Evolutionary conservation across 805 yeast genomes (phyloP).

Genomic region (Wickerhamiella azymoides): DNA sequence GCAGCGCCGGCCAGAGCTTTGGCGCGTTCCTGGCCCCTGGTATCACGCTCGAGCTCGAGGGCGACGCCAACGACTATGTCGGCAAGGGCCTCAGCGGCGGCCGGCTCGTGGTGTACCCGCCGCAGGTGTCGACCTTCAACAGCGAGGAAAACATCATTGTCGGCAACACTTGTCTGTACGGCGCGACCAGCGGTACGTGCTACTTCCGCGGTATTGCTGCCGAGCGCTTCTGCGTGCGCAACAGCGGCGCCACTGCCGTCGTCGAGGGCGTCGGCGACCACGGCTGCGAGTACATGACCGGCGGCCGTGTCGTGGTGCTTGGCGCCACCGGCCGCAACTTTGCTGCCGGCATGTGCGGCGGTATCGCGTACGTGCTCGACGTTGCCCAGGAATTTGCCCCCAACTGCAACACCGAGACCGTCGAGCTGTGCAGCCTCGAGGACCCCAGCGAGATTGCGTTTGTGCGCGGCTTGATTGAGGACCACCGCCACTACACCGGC

Average conservation of each 20-base stretch:
- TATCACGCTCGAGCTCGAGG: slow-evolving; percentile 85
- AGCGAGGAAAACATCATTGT: slow-evolving; percentile 93
- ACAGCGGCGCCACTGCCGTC: slow-evolving; percentile 95
- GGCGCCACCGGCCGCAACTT: slow-evolving; percentile 86
- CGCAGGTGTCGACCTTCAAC: slow-evolving; percentile 65
- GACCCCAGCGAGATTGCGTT: slow-evolving; percentile 92
- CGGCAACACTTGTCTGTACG: slow-evolving; percentile 95
- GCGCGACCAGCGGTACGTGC: slow-evolving; percentile 92
- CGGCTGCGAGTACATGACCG: slow-evolving; percentile 99
- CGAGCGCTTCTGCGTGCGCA: slow-evolving; percentile 95
- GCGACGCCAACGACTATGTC: slow-evolving; percentile 96
- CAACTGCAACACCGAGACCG: slow-evolving; percentile 67
- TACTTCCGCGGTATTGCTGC: slow-evolving; percentile 96
- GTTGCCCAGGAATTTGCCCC: slow-evolving; percentile 83
- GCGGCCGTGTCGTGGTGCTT: slow-evolving; percentile 90
- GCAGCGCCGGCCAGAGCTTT: slow-evolving; percentile 96
- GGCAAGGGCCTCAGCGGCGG: slow-evolving; percentile 98
- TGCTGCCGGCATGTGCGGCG: slow-evolving; percentile 99
- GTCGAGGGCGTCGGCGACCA: slow-evolving; percentile 97
- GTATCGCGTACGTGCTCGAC: slow-evolving; percentile 92
- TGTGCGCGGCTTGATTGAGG: slow-evolving; percentile 83
- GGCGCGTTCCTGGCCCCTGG: slow-evolving; percentile 97
- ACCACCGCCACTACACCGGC: slow-evolving; percentile 87
- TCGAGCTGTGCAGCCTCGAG: slow-evolving; percentile 59
- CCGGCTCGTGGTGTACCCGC: slow-evolving; percentile 82